A percentile compares a stretch with the other conserved stretches of the same genome.
Evolutionary conservation across 1,284 basidiomycete genomes (phyloP).

Genomic region (Tilletiopsis washingtonensis): DNA sequence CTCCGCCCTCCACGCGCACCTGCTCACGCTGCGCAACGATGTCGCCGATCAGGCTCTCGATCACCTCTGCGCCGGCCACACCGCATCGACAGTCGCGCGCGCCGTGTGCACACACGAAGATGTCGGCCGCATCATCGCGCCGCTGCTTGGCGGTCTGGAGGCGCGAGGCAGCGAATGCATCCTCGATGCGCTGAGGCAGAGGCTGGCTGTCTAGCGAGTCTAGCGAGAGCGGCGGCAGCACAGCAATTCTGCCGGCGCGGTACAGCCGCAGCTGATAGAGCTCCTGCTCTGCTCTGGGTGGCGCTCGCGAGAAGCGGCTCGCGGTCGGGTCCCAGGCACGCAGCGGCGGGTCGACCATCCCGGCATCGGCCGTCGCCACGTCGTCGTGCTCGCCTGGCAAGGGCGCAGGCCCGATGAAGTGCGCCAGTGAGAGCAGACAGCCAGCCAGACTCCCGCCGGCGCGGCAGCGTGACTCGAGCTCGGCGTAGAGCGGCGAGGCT

Average conservation of each 20-base stretch:
- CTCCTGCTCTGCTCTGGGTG: slow-evolving; percentile 23
- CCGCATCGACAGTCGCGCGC: slow-evolving; percentile 48
- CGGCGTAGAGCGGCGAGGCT: slow-evolving; percentile 28
- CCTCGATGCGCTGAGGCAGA: too few relatives aligned
- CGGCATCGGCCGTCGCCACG: slow-evolving; percentile 3
- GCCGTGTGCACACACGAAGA: slow-evolving; percentile 48
- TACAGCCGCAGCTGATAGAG: slow-evolving; percentile 27
- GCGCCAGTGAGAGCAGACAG: slow-evolving; percentile 30
- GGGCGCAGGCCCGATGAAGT: slow-evolving; percentile 9
- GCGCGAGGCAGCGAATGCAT: slow-evolving; percentile 12
- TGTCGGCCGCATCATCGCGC: slow-evolving; percentile 24
- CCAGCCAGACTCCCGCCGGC: slow-evolving; percentile 30
- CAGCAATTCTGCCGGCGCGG: slow-evolving; percentile 24
- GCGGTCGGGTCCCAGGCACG: background rate
- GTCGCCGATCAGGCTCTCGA: slow-evolving; percentile 27
- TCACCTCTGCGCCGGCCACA: slow-evolving; percentile 42
- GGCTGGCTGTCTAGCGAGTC: slow-evolving; percentile 3
- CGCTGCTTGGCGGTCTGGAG: slow-evolving; percentile 14
- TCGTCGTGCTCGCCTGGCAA: background rate
- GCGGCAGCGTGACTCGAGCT: slow-evolving; percentile 29
- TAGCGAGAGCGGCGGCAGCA: slow-evolving; percentile 28
- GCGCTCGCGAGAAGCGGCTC: background rate
- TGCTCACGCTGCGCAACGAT: slow-evolving; percentile 26
- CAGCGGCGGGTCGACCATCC: background rate
- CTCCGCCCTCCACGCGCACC: slow-evolving; percentile 11